Evolutionary conservation across 495 filamentous ascomycete genomes (phyloP).

Genomic region (Neurospora hispaniola): DNA sequence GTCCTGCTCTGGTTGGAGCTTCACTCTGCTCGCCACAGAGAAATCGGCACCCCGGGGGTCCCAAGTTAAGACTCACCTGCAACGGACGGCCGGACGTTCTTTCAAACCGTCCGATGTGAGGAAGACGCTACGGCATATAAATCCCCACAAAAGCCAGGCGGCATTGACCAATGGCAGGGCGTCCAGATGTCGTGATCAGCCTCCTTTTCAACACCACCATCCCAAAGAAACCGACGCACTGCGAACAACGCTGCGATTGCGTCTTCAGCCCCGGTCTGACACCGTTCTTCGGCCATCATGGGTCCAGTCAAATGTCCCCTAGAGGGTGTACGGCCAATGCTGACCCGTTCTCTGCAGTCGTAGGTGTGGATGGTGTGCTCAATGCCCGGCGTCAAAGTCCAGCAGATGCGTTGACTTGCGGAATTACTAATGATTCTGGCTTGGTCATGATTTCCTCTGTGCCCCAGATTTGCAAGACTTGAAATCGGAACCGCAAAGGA

Average conservation of each 20-base stretch:
- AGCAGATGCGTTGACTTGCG: neutral
- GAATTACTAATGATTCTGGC: conserved; percentile 18
- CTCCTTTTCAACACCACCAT: conserved; percentile 25
- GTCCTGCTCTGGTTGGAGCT: neutral
- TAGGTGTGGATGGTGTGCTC: neutral
- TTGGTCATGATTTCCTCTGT: neutral
- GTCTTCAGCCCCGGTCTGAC: conserved; percentile 10
- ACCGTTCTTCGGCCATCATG: neutral
- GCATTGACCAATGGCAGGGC: conserved; percentile 19
- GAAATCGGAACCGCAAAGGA: neutral
- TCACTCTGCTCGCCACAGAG: neutral
- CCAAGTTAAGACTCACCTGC: neutral
- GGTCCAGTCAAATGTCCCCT: neutral
- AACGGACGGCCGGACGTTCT: neutral
- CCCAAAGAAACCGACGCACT: conserved; percentile 5
- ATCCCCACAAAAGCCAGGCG: conserved; percentile 16
- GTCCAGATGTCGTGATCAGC: conserved; percentile 26
- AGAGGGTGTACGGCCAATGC: neutral
- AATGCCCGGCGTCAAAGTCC: neutral
- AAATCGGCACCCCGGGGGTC: neutral
- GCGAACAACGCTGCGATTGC: conserved; percentile 7
- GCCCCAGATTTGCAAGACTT: neutral
- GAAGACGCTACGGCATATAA: neutral
- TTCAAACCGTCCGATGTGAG: neutral
- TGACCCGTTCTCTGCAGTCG: neutral